phyloP scores from a whole-genome alignment of 1,139 yeast species.

The Wickerhamomyces sp. region DNA sequence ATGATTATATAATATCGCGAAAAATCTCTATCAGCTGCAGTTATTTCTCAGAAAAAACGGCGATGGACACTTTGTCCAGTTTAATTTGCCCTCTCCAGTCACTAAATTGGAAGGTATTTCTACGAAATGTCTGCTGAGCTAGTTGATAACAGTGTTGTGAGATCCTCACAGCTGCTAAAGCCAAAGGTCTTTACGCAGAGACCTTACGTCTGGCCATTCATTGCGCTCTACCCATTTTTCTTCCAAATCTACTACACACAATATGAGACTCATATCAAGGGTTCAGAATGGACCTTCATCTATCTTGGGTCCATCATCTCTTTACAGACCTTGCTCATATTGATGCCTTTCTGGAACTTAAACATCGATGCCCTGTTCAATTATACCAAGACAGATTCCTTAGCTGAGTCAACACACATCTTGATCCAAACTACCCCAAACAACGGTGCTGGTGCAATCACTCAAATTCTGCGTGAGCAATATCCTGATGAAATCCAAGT shows the following conservation, averaged over 20 bases:
- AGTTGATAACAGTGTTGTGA: conserved; percentile 34
- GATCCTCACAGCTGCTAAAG: conserved; percentile 54
- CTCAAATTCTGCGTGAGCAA: conserved; percentile 52
- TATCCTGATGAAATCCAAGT: conserved; percentile 62
- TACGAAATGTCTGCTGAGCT: conserved; percentile 19
- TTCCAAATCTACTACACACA: conserved; percentile 59
- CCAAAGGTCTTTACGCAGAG: conserved; percentile 58
- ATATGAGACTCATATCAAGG: conserved; percentile 79
- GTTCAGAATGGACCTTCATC: conserved; percentile 80
- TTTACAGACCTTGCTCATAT: conserved; percentile 70
- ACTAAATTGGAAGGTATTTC: too few species aligned
- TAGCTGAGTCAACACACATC: conserved; percentile 65
- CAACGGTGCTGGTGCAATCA: conserved; percentile 81
- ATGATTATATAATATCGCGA: too few species aligned
- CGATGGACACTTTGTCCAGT: too few species aligned
- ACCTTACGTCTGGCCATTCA: conserved; percentile 85
- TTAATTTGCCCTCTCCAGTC: too few species aligned
- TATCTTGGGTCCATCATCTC: conserved; percentile 72
- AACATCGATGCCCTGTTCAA: conserved; percentile 69
- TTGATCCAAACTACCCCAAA: conserved; percentile 81
- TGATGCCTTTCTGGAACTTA: conserved; percentile 95
- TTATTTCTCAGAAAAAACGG: too few species aligned
- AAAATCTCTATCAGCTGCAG: too few species aligned
- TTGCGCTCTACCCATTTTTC: conserved; percentile 74
- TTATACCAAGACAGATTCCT: conserved; percentile 45